Base-by-base conservation (phyloP, 192 early-diverging fungal genomes). In the Coemansia sp. region DNA sequence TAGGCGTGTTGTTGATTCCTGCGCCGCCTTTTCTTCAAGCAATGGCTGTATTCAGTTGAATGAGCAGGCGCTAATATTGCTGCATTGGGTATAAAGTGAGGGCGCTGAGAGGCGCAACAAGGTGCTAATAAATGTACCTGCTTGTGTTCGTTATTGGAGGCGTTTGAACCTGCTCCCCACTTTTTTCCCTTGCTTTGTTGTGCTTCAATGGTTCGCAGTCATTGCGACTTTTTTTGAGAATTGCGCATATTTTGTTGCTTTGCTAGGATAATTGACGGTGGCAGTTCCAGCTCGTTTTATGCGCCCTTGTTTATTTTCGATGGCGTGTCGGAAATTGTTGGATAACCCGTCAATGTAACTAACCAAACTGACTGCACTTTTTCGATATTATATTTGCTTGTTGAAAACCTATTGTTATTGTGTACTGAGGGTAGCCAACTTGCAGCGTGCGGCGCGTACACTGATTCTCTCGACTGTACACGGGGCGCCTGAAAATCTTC, bases 371-470 rank as follows among this genome's bases (percentile, higher is more conserved):
- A 8, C 50, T 21, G 53, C n/a, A 3, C 9, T 4, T 40, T 58
- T 0, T 14, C 1, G 28, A 44, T 17, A 28, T 40, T 52, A 39
- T 58, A 59, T 46, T 46, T 33, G 14, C 30, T 40, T 32, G 14
- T 58, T 19, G 19, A 49, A 49, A 49, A 19, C 4, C 4, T 19
- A n/a, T 19, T 49, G 46, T 0, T 58, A 57, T 57, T 57, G 53
- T 57, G 3, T 57, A 57, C 16, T 35, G 55, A 38, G 21, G 62
- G 47, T 82, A 82, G 80, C 62, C 11, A 75, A 57, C 35, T 57
- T 84, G 66, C 81, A 84, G 64, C 75, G 76, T 9, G 81, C 81
- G 58, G 81, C 81, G 52, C 69, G 81, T 50, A 84, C 81, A 21
- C 64, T 84, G 50, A 47, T 84, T 65, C 64, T 84, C 38, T 78